phyloP scores from a whole-genome alignment of 2,329 filamentous ascomycete species.

The Hysterium pulicare region DNA sequence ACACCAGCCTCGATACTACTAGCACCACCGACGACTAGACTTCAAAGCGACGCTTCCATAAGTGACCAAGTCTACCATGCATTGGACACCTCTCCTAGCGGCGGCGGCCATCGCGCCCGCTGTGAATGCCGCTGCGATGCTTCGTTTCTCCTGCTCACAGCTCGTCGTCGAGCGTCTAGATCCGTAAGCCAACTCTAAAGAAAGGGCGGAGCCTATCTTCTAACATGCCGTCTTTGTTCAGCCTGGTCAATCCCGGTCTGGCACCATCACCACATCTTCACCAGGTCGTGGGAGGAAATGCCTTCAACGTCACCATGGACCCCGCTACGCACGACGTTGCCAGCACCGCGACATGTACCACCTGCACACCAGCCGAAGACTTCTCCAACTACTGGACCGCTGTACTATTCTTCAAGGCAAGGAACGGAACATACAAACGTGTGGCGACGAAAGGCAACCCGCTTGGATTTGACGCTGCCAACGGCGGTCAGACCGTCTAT shows the following conservation, averaged over 20 bases:
- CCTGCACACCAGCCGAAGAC: slow-evolving; percentile 2
- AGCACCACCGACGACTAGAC: too few relatives aligned
- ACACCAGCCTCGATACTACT: too few relatives aligned
- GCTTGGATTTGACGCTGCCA: slow-evolving; percentile 20
- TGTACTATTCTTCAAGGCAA: slow-evolving; percentile 15
- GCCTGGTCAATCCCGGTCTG: background rate
- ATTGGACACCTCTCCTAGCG: background rate
- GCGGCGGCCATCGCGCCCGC: background rate
- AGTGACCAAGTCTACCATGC: background rate
- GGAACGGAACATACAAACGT: slow-evolving; percentile 18
- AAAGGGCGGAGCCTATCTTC: too few relatives aligned
- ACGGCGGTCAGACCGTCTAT: slow-evolving; percentile 29
- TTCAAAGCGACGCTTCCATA: too few relatives aligned
- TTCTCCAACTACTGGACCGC: slow-evolving; percentile 5
- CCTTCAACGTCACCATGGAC: slow-evolving; percentile 6
- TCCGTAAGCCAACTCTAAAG: too few relatives aligned
- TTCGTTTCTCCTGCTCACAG: background rate
- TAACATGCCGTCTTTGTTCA: too few relatives aligned
- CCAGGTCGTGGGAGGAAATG: slow-evolving; percentile 5
- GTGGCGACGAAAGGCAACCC: slow-evolving; percentile 27
- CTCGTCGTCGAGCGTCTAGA: background rate
- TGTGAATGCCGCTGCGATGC: background rate
- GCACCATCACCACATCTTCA: slow-evolving; percentile 1
- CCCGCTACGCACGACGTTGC: background rate
- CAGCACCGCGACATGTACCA: background rate